phyloP scores from a whole-genome alignment of 176 grass and related monocot genomes.

The Musa beccarii region DNA sequence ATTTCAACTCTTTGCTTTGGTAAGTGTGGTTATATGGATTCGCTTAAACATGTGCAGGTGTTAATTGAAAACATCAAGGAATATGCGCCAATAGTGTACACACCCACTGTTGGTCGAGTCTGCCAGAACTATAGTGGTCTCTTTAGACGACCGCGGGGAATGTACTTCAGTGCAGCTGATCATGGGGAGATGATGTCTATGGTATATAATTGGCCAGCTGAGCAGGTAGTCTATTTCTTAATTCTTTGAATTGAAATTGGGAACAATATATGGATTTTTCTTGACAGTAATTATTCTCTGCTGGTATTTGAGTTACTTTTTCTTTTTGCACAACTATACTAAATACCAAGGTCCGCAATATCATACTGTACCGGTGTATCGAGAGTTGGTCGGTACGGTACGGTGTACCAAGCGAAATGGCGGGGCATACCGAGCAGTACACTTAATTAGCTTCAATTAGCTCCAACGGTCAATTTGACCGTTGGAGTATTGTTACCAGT shows the following conservation, averaged over 20 bases:
- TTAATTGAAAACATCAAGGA: conserved; percentile 90
- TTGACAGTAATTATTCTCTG: neutral
- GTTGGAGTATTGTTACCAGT: too few species aligned
- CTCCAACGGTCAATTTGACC: too few species aligned
- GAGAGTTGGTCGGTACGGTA: too few species aligned
- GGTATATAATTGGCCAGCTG: conserved; percentile 99
- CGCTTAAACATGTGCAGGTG: conserved; percentile 36
- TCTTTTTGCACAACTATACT: neutral
- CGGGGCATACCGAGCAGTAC: too few species aligned
- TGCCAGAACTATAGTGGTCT: conserved; percentile 99
- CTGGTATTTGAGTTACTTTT: neutral
- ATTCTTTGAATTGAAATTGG: neutral
- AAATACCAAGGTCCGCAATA: too few species aligned
- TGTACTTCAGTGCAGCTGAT: conserved; percentile 93
- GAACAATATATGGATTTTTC: neutral
- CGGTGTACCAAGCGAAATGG: too few species aligned
- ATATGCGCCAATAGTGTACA: conserved; percentile 94
- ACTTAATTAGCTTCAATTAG: too few species aligned
- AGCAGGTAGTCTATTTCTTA: conserved; percentile 40
- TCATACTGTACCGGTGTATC: too few species aligned
- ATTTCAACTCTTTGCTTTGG: neutral
- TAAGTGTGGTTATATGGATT: neutral
- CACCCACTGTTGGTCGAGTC: conserved; percentile 84
- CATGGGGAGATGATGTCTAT: conserved; percentile 98
- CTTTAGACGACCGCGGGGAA: conserved; percentile 77